A percentile compares a stretch with the other conserved stretches of the same genome.
phyloP scores from a whole-genome alignment of 192 early-diverging fungal genomes.

The Thamnidium elegans region DNA sequence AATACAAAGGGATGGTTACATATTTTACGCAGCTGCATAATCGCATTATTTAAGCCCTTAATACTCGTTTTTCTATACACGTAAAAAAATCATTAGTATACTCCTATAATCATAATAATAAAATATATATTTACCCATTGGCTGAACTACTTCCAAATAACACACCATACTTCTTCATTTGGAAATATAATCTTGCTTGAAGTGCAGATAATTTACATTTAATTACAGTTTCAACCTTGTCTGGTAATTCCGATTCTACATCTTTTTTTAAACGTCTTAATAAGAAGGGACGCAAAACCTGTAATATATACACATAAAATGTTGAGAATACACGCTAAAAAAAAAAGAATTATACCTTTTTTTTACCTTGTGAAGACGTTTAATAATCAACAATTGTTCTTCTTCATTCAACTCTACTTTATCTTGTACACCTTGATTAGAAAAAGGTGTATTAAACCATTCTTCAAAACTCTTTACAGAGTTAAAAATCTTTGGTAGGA shows the following conservation, averaged over 20 bases:
- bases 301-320: slow-evolving; percentile 28
- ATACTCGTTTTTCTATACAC: slow-evolving; percentile 49
- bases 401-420: slow-evolving; percentile 94
- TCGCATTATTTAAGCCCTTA: slow-evolving; percentile 85
- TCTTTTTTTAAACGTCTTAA: slow-evolving; percentile 95
- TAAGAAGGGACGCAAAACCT: slow-evolving; percentile 87
- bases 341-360: too few relatives aligned
- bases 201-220: slow-evolving; percentile 87
- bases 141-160: slow-evolving; percentile 64
- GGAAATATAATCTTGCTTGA: slow-evolving; percentile 76
- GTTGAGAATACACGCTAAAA: not conserved
- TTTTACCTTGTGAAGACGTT: slow-evolving; percentile 87
- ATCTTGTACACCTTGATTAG: slow-evolving; percentile 73
- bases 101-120: too few relatives aligned
- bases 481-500: slow-evolving; percentile 93
- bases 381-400: slow-evolving; percentile 93
- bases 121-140: slow-evolving; percentile 66
- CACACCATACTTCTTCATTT: slow-evolving; percentile 77
- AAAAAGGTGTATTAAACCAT: slow-evolving; percentile 97
- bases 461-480: slow-evolving; percentile 96
- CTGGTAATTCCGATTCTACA: slow-evolving; percentile 94
- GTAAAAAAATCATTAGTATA: not conserved
- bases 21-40: slow-evolving; percentile 97
- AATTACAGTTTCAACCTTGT: slow-evolving; percentile 92
- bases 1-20: slow-evolving; percentile 98